These are phyloP conservation scores for Erodium trifolium DNA, from an alignment of 441 rosid species.

Conservation along the genomic window DNA sequence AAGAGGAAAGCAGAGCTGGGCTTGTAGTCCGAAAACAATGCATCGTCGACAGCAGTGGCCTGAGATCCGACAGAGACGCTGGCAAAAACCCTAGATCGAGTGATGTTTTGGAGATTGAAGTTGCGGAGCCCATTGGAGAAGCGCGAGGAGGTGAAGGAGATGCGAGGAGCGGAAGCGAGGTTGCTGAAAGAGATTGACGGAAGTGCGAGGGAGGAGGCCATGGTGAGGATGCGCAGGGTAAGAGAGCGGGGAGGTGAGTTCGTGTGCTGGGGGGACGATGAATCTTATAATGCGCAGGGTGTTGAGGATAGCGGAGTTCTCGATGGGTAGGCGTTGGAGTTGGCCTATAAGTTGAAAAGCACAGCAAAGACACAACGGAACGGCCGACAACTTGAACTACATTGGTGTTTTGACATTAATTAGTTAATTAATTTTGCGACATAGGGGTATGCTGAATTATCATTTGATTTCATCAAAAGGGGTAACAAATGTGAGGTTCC, in stretches of 20 bases:
- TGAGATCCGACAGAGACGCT: conserved; percentile 62
- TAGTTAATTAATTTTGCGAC: background rate
- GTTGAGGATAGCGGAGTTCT: conserved; percentile 35
- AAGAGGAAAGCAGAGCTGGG: conserved; percentile 72
- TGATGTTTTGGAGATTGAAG: no score
- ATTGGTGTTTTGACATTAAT: background rate
- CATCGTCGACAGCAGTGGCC: conserved; percentile 28
- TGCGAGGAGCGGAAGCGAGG: background rate
- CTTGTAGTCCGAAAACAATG: conserved; percentile 68
- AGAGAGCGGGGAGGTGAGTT: conserved; percentile 19
- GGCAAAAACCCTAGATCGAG: conserved; percentile 56
- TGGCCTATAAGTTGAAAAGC: conserved; percentile 11
- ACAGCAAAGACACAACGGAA: background rate
- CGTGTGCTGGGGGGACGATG: conserved; percentile 13
- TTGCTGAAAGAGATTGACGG: conserved; percentile 26
- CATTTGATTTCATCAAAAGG: no score
- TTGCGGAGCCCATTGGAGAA: no score
- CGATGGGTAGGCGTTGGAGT: conserved; percentile 28
- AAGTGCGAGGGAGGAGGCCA: conserved; percentile 40
- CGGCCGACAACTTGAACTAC: conserved; percentile 17
- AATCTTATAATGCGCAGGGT: background rate
- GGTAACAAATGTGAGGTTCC: no score
- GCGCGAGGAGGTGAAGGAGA: background rate
- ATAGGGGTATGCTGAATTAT: no score
- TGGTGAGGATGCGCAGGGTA: conserved; percentile 23